phyloP scores from a whole-genome alignment of 208 protist species.

The Herpetomonas tarakana region DNA sequence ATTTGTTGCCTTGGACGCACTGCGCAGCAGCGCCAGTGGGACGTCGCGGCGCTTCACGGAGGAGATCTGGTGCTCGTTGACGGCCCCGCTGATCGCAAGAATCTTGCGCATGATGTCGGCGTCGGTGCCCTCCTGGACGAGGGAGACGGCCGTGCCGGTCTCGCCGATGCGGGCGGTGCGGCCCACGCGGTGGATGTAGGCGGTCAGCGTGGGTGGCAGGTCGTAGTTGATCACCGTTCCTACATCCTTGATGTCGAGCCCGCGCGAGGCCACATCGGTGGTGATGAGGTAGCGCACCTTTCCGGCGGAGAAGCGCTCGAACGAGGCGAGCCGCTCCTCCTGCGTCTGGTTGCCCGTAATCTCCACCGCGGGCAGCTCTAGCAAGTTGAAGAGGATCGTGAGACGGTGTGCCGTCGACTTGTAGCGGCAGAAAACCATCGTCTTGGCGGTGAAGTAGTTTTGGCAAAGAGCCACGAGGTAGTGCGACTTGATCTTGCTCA shows the following conservation, averaged over 20 bases:
- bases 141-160: slow-evolving; percentile 91
- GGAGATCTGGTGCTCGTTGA: slow-evolving; percentile 72
- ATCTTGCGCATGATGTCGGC: slow-evolving; percentile 90
- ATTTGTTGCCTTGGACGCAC: slow-evolving; percentile 23
- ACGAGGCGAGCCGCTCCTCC: slow-evolving; percentile 75
- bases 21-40: slow-evolving; percentile 36
- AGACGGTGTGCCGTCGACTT: slow-evolving; percentile 82
- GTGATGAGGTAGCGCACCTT: slow-evolving; percentile 88
- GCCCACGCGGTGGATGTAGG: slow-evolving; percentile 99
- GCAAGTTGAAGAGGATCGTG: slow-evolving; percentile 66
- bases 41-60: slow-evolving; percentile 80
- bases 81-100: slow-evolving; percentile 68
- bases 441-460: slow-evolving; percentile 69
- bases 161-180: slow-evolving; percentile 96
- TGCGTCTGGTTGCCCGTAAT: slow-evolving; percentile 86
- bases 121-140: slow-evolving; percentile 89
- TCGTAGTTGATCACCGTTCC: slow-evolving; percentile 98
- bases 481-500: slow-evolving; percentile 73
- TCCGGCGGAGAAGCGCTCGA: slow-evolving; percentile 76
- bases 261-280: slow-evolving; percentile 91
- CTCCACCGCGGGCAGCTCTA: slow-evolving; percentile 69
- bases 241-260: slow-evolving; percentile 97
- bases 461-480: slow-evolving; percentile 81
- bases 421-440: slow-evolving; percentile 89
- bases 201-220: slow-evolving; percentile 94